These are phyloP conservation scores for Teratosphaeria viscida DNA, from an alignment of 2,329 filamentous ascomycete species.

Conservation along the genomic window DNA sequence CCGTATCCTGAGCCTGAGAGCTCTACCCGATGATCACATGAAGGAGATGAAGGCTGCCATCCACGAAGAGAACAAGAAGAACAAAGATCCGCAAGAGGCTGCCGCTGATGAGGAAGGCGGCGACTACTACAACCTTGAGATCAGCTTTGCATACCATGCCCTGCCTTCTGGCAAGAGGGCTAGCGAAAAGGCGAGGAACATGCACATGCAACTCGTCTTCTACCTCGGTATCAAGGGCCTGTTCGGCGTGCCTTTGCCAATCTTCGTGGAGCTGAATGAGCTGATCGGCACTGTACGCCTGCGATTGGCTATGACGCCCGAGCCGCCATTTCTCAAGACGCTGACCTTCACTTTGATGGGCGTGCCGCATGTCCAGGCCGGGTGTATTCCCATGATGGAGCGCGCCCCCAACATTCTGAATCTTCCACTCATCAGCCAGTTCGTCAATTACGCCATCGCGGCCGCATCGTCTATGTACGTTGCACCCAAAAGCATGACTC, in stretches of 20 bases:
- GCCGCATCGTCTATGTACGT: conserved; percentile 86
- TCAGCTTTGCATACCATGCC: conserved; percentile 84
- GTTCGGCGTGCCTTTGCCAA: conserved; percentile 77
- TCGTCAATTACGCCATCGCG: conserved; percentile 90
- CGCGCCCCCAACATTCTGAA: conserved; percentile 86
- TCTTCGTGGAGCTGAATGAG: conserved; percentile 81
- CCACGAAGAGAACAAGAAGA: conserved; percentile 66
- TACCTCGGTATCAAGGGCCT: conserved; percentile 83
- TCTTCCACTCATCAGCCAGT: conserved; percentile 84
- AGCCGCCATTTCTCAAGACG: conserved; percentile 85
- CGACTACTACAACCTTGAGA: conserved; percentile 86
- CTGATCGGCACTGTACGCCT: conserved; percentile 82
- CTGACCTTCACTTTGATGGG: conserved; percentile 93
- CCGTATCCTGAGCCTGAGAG: conserved; percentile 74
- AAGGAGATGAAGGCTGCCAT: conserved; percentile 72
- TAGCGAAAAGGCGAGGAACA: conserved; percentile 73
- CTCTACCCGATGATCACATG: conserved; percentile 73
- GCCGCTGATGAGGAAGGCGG: conserved; percentile 84
- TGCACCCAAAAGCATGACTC: conserved; percentile 76
- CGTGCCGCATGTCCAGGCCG: conserved; percentile 75
- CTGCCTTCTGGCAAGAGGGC: conserved; percentile 60
- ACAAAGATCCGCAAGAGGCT: conserved; percentile 74
- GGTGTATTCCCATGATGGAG: conserved; percentile 87
- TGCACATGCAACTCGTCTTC: conserved; percentile 95
- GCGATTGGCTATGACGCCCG: conserved; percentile 73